phyloP scores from a whole-genome alignment of 495 filamentous ascomycete species.

The Penicillium lividum region DNA sequence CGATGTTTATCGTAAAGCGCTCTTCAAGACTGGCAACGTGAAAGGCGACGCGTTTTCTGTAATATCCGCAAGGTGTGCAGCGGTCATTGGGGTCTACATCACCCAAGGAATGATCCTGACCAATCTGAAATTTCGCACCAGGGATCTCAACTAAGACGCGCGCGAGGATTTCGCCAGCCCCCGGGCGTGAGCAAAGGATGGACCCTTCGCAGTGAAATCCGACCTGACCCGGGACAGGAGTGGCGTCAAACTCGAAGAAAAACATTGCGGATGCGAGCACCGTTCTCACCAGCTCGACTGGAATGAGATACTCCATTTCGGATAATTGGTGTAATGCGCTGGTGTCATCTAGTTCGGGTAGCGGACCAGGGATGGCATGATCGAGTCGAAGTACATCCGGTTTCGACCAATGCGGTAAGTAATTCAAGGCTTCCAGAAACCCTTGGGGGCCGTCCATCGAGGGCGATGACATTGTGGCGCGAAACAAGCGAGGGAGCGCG shows the following conservation, averaged over 20 bases:
- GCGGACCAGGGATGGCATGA: background rate
- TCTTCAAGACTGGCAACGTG: conserved; percentile 10
- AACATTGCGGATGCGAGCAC: conserved; percentile 14
- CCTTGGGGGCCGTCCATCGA: conserved; percentile 24
- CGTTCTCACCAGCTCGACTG: background rate
- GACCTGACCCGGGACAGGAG: conserved; percentile 7
- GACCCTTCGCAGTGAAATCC: conserved; percentile 15
- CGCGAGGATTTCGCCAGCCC: background rate
- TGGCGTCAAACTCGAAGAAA: conserved; percentile 24
- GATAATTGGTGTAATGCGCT: background rate
- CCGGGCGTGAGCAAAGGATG: conserved; percentile 12
- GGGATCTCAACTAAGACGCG: background rate
- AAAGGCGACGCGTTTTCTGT: conserved; percentile 11
- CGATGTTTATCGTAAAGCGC: conserved; percentile 2
- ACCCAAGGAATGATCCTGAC: conserved; percentile 4
- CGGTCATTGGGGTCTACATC: conserved; percentile 9
- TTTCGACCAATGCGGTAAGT: background rate
- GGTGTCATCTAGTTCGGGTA: conserved; percentile 2
- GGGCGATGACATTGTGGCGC: conserved; percentile 19
- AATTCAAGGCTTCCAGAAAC: conserved; percentile 25
- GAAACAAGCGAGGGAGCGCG: conserved; percentile 17
- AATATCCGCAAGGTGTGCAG: conserved; percentile 14
- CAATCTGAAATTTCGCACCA: conserved; percentile 3
- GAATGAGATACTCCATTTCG: background rate
- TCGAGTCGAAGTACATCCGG: conserved; percentile 3